Evolutionary conservation across 768 basidiomycete species (phyloP).

Genomic region (Xerocomellus chrysenteron): DNA sequence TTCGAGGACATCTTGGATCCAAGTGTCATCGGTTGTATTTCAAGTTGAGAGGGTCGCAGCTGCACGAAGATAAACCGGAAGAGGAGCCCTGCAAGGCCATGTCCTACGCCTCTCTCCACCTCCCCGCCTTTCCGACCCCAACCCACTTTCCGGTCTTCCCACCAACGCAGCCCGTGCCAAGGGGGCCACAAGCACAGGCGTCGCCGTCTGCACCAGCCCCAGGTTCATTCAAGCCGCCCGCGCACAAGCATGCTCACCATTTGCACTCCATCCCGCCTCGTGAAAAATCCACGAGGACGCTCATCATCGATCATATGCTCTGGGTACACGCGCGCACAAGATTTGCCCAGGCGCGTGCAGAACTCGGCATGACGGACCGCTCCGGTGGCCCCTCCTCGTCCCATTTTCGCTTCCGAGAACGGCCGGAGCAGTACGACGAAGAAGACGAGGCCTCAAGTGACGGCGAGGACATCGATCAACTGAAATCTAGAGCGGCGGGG

Average conservation of each 20-base stretch:
- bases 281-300: slow-evolving; percentile 85
- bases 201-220: slow-evolving; percentile 15
- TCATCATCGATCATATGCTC: slow-evolving; percentile 85
- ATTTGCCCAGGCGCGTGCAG: slow-evolving; percentile 80
- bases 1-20: background rate
- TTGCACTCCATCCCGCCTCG: slow-evolving; percentile 82
- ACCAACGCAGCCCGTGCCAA: slow-evolving; percentile 9
- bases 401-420: slow-evolving; percentile 60
- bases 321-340: slow-evolving; percentile 82
- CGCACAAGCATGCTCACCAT: slow-evolving; percentile 87
- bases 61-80: slow-evolving; percentile 25
- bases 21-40: slow-evolving; percentile 3
- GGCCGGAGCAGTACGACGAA: slow-evolving; percentile 77
- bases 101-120: slow-evolving; percentile 32
- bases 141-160: slow-evolving; percentile 20
- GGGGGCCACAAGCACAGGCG: slow-evolving; percentile 6
- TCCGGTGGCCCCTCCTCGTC: slow-evolving; percentile 64
- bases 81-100: slow-evolving; percentile 12
- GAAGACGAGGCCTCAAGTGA: slow-evolving; percentile 67
- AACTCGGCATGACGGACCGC: slow-evolving; percentile 82
- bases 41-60: background rate
- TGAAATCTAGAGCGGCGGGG: slow-evolving; percentile 50
- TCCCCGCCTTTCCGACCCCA: slow-evolving; percentile 19
- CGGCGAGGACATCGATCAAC: slow-evolving; percentile 50
- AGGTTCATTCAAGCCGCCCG: slow-evolving; percentile 60